Evolutionary conservation across 495 filamentous ascomycete species (phyloP).

Genomic region (Aspergillus cristatus): DNA sequence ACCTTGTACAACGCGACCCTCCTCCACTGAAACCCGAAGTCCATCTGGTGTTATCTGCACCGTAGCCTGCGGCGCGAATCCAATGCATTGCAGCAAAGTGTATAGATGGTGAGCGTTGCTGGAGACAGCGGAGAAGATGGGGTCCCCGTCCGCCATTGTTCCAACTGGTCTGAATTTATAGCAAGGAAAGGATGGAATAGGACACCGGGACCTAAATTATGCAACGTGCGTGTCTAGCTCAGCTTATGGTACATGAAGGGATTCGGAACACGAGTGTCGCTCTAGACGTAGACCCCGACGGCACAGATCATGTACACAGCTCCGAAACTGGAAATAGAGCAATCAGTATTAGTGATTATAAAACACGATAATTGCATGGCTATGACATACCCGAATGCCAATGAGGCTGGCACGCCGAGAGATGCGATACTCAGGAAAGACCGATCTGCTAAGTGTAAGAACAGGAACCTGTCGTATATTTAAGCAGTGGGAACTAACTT

Average conservation of each 20-base stretch:
- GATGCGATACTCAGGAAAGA: conserved; percentile 67
- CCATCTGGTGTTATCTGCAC: conserved; percentile 77
- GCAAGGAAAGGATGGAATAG: conserved; percentile 7
- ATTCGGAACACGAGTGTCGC: conserved; percentile 27
- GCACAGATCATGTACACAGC: conserved; percentile 98
- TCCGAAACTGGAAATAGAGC: conserved; percentile 57
- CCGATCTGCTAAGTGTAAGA: conserved; percentile 53
- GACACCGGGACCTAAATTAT: conserved; percentile 10
- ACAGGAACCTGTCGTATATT: neutral
- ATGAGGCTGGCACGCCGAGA: conserved; percentile 78
- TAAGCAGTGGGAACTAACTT: conserved; percentile 49
- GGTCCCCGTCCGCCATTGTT: conserved; percentile 23
- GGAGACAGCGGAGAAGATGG: conserved; percentile 74
- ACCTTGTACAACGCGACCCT: conserved; percentile 77
- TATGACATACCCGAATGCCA: conserved; percentile 73
- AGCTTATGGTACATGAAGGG: conserved; percentile 32
- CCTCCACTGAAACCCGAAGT: conserved; percentile 77
- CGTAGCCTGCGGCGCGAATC: conserved; percentile 70
- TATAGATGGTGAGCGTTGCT: conserved; percentile 81
- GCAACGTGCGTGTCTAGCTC: conserved; percentile 21
- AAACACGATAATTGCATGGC: neutral
- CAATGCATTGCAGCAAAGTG: conserved; percentile 80
- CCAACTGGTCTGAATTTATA: conserved; percentile 5
- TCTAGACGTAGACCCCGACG: conserved; percentile 94
- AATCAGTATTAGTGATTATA: conserved; percentile 6